phyloP scores from a whole-genome alignment of 148 eudicot species.

The Amaranthus cruentus region DNA sequence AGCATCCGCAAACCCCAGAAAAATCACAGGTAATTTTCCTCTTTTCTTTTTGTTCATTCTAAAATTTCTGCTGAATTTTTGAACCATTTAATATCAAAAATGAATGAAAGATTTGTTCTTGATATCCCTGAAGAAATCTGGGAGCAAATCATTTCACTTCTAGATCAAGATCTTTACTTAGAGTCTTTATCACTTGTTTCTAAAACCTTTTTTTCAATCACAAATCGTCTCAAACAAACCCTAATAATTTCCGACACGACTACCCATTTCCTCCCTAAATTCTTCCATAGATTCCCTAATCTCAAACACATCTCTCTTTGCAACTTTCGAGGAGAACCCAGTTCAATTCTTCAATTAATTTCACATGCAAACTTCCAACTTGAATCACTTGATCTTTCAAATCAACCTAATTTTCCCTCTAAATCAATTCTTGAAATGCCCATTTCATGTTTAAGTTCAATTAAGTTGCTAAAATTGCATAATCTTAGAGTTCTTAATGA shows the following conservation, averaged over 20 bases:
- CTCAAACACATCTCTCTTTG: slow-evolving; percentile 42
- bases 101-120: slow-evolving; percentile 31
- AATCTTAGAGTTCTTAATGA: slow-evolving; percentile 28
- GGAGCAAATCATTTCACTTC: slow-evolving; percentile 46
- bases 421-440: slow-evolving; percentile 29
- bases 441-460: slow-evolving; percentile 18
- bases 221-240: slow-evolving; percentile 42
- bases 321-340: slow-evolving; percentile 19
- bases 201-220: slow-evolving; percentile 51
- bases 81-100: not conserved
- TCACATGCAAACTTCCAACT: slow-evolving; percentile 25
- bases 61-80: not conserved
- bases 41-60: not conserved
- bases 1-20: not conserved
- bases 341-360: slow-evolving; percentile 23
- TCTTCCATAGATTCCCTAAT: slow-evolving; percentile 38
- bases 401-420: slow-evolving; percentile 26
- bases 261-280: slow-evolving; percentile 32
- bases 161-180: slow-evolving; percentile 37
- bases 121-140: slow-evolving; percentile 66
- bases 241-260: slow-evolving; percentile 36
- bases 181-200: slow-evolving; percentile 46
- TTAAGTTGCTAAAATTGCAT: slow-evolving; percentile 36
- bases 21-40: slow-evolving; percentile 14
- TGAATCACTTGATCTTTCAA: slow-evolving; percentile 38